Evolutionary conservation across 2,329 filamentous ascomycete genomes (phyloP).

Genomic region (Leptographium galeiforme): DNA sequence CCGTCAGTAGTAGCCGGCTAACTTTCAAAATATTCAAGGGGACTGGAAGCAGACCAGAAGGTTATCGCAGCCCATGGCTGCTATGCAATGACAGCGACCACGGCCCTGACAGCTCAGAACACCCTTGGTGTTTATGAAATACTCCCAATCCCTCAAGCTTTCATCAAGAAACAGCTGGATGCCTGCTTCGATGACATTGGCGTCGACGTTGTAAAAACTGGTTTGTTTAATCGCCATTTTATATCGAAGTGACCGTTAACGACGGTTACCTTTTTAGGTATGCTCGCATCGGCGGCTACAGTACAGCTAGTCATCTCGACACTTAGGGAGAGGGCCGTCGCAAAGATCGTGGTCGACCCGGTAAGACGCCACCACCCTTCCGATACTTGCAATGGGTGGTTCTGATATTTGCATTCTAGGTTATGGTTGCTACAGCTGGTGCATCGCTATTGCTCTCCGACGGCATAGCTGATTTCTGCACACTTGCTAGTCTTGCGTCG

Average conservation of each 20-base stretch:
- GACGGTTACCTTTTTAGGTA: conserved; percentile 37
- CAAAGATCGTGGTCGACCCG: conserved; percentile 57
- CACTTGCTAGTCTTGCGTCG: conserved; percentile 52
- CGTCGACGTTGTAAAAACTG: conserved; percentile 83
- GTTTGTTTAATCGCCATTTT: conserved; percentile 28
- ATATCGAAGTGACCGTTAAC: background rate
- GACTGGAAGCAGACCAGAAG: conserved; percentile 91
- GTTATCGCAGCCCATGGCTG: conserved; percentile 83
- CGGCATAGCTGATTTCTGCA: conserved; percentile 48
- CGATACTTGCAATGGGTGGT: background rate
- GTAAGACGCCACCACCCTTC: conserved; percentile 28
- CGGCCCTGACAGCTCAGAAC: conserved; percentile 91
- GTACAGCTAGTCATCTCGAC: conserved; percentile 55
- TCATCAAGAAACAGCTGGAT: conserved; percentile 76
- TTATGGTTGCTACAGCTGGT: conserved; percentile 84
- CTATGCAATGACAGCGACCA: conserved; percentile 93
- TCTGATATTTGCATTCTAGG: conserved; percentile 33
- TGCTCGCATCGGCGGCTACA: conserved; percentile 63
- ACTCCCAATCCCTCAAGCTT: conserved; percentile 62
- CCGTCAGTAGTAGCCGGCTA: background rate
- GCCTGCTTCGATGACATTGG: conserved; percentile 73
- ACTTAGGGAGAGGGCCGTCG: conserved; percentile 42
- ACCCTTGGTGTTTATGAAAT: conserved; percentile 74
- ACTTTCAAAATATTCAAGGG: conserved; percentile 39
- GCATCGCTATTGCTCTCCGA: conserved; percentile 51